Evolutionary conservation across 495 filamentous ascomycete species (phyloP), one percentile per base, ranked within the genome.

Genomic region (Penicillium cataractarum): DNA sequence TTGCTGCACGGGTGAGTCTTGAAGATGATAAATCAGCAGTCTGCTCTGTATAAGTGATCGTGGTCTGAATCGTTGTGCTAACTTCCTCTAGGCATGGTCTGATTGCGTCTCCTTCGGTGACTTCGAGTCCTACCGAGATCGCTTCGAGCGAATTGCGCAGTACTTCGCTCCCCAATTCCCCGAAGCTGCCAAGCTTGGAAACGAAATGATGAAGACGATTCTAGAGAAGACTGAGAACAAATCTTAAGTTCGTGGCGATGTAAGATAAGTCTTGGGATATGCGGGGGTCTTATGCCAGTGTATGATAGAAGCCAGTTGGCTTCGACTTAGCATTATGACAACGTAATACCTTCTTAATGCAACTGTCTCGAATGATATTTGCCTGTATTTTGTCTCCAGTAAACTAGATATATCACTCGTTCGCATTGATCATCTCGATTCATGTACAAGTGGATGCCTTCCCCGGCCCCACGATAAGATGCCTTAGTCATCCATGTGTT

Each of bases 161-260:
- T 98, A 97, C 81, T 99, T 99, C 77, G 86, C 91, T 73, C 90
- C 91, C 6, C 80, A 93, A 51, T 97, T 98, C 73, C 82, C 85
- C 1, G 93, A 93, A 65, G 94, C 95, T 7, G 89, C 86, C 24
- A 88, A 83, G 70, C 79, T 99, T 22, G 95, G 95, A 5, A 96
- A 98, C 70, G 89, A 93, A 68, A 99, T 99, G 95, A 96, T 98
- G 75, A 91, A 87, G 81, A 93, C 92, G 13, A 96, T 99, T 54
- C 75, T 97, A 62, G 92, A 93, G 78, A 94, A 92, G 80, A 91
- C 86, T 19, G 71, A 60, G 39, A 65, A 62, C 40, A 54, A 66
- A 9, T 31, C 62, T 63, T 69, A 37, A 66, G 26, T 22, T 29
- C 33, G 7, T 60, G 44, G 26, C 17, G 60, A 31, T 50, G 35